Evolutionary conservation across 108 stramenopile species (phyloP).

Genomic region (Pseudonitzschia delicatissima): DNA sequence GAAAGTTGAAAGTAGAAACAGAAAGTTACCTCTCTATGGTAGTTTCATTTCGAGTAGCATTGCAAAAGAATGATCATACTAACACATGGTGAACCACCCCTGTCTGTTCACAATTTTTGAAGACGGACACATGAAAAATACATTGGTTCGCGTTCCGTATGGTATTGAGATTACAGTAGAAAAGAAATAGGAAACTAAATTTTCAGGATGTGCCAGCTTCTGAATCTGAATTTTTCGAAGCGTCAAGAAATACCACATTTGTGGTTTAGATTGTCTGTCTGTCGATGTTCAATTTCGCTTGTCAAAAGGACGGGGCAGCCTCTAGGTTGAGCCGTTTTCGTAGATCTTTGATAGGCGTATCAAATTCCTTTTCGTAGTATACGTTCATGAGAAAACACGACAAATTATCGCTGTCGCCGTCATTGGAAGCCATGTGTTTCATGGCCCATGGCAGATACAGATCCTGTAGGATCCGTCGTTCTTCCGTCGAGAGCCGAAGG

Average conservation of each 20-base stretch:
- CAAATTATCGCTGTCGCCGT: not conserved
- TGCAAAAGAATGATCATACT: too few species aligned
- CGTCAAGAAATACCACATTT: not conserved
- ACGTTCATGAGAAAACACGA: constrained; percentile 51
- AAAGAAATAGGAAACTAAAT: not conserved
- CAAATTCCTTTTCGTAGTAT: constrained; percentile 86
- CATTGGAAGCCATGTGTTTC: constrained; percentile 8
- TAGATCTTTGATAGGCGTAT: constrained; percentile 67
- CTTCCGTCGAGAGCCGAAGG: constrained; percentile 36
- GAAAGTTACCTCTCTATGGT: too few species aligned
- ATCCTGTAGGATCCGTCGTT: constrained; percentile 41
- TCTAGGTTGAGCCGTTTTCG: constrained; percentile 61
- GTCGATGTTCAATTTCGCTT: not conserved
- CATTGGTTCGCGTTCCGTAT: not conserved
- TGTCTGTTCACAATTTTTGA: too few species aligned
- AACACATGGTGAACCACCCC: too few species aligned
- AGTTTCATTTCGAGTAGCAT: too few species aligned
- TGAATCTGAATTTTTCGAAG: too few species aligned
- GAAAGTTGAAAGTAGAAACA: too few species aligned
- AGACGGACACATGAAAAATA: too few species aligned
- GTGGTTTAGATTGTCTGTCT: not conserved
- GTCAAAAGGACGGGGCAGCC: constrained; percentile 42
- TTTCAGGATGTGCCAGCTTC: too few species aligned
- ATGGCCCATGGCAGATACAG: constrained; percentile 85
- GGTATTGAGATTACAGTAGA: not conserved